Evolutionary conservation across 2,329 filamentous ascomycete genomes (phyloP), one percentile per base, ranked within the genome.

Genomic region (Colletotrichum sp.): DNA sequence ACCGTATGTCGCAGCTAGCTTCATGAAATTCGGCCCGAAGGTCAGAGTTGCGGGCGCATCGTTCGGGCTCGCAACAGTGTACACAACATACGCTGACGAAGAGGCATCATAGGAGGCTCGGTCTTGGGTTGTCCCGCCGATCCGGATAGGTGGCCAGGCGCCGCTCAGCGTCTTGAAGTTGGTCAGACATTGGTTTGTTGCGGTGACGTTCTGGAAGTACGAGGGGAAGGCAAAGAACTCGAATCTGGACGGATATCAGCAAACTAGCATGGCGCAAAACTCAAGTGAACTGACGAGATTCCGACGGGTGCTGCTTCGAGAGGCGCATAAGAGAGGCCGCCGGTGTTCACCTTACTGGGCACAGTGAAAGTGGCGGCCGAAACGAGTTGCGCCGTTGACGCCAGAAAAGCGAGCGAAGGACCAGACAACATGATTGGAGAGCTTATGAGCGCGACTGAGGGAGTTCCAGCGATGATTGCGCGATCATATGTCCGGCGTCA

Each of bases 61-160:
- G 2, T 81, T 82, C 0, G 88, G 77, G 52, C 83, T 83, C 1
- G 85, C 83, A 4, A 91, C 90, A 1, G 84, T 85, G 77, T 91
- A 91, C 3, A 85, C 85, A 2, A 92, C 89, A 10, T 87, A 86
- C 4, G 84, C 85, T 3, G 83, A 83, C 1, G 84, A 86, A 2
- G 81, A 79, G 2, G 89, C 78, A 79, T 91, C 86, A 76, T 88
- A 91, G 4, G 82, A 86, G 2, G 90, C 89, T 6, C 89, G 86
- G 77, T 91, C 90, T 84, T 91, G 89, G 1, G 89, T 91, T 1
- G 90, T 91, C 3, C 90, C 90, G n/a, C 90, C 90, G 70, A 91
- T 90, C 66, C 90, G 84, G 61, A 91, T 85, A 0, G 89, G 89
- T 9, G 89, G 89, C 87, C 87, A 89, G 13, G 82, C 83, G 3